These are phyloP conservation scores for Fusarium continuum DNA, from an alignment of 2,329 filamentous ascomycete genomes.

Conservation along the genomic window DNA sequence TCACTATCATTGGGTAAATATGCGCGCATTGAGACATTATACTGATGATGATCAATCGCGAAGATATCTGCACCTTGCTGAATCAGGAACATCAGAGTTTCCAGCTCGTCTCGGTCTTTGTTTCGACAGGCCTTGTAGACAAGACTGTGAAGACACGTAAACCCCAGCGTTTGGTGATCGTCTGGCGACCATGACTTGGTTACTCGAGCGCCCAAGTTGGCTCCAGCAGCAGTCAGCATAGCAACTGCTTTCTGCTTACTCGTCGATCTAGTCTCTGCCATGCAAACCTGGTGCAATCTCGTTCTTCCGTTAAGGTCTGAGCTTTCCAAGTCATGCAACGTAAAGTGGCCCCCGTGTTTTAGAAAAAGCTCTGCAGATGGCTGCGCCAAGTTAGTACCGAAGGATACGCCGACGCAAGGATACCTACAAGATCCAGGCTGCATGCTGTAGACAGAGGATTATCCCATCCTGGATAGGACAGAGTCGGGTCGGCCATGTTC, in stretches of 20 bases:
- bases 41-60: neutral
- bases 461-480: conserved; percentile 10
- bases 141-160: conserved; percentile 6
- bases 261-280: neutral
- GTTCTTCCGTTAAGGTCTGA: conserved; percentile 8
- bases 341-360: neutral
- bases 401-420: rapidly evolving
- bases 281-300: conserved; percentile 6
- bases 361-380: conserved; percentile 4
- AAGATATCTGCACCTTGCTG: neutral
- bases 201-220: neutral
- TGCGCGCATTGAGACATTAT: conserved; percentile 1
- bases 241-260: conserved; percentile 5
- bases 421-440: conserved; percentile 9
- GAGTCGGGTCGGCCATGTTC: conserved; percentile 18
- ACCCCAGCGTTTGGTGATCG: neutral
- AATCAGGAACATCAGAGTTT: neutral
- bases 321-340: conserved; percentile 5
- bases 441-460: conserved; percentile 3
- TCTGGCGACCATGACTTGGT: conserved; percentile 13
- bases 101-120: neutral
- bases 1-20: conserved; percentile 3
- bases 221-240: neutral
- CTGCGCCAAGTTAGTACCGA: neutral
- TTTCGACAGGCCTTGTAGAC: neutral